These are phyloP conservation scores for Pseudopyricularia cyperi DNA, from an alignment of 2,329 filamentous ascomycete species.

Conservation along the genomic window DNA sequence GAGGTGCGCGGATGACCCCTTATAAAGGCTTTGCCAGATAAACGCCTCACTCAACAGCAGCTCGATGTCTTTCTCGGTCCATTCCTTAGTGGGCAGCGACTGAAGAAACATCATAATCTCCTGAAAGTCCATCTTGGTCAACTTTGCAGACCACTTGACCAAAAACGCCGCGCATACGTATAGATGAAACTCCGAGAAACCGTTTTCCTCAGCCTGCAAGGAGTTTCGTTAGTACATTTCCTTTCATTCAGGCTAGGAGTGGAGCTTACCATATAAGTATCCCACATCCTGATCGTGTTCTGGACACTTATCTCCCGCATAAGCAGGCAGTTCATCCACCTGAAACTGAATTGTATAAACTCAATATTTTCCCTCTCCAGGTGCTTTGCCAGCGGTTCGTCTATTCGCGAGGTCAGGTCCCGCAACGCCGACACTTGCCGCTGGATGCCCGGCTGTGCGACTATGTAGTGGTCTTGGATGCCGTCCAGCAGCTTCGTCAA, in stretches of 20 bases:
- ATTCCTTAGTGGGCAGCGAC: slow-evolving; percentile 78
- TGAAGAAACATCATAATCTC: slow-evolving; percentile 99
- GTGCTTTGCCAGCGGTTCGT: slow-evolving; percentile 71
- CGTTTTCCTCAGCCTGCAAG: slow-evolving; percentile 82
- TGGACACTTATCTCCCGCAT: slow-evolving; percentile 96
- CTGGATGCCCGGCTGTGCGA: slow-evolving; percentile 92
- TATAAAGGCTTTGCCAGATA: slow-evolving; percentile 97
- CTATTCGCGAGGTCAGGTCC: slow-evolving; percentile 84
- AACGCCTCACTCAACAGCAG: slow-evolving; percentile 90
- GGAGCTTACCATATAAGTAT: slow-evolving; percentile 78
- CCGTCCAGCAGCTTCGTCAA: slow-evolving; percentile 95
- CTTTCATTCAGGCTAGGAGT: neutral
- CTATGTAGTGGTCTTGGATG: slow-evolving; percentile 98
- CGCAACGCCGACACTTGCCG: slow-evolving; percentile 79
- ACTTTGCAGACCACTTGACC: slow-evolving; percentile 93
- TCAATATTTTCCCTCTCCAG: slow-evolving; percentile 85
- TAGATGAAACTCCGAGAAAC: slow-evolving; percentile 94
- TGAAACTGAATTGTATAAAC: slow-evolving; percentile 98
- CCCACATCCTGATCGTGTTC: slow-evolving; percentile 98
- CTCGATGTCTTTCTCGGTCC: slow-evolving; percentile 98
- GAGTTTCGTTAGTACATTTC: neutral
- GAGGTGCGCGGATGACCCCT: slow-evolving; percentile 84
- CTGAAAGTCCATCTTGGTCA: slow-evolving; percentile 95
- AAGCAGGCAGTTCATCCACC: slow-evolving; percentile 98
- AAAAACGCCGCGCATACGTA: slow-evolving; percentile 97